Evolutionary conservation across 495 filamentous ascomycete species (phyloP), one percentile per base, ranked within the genome.

Genomic region (Xylaria venustula): DNA sequence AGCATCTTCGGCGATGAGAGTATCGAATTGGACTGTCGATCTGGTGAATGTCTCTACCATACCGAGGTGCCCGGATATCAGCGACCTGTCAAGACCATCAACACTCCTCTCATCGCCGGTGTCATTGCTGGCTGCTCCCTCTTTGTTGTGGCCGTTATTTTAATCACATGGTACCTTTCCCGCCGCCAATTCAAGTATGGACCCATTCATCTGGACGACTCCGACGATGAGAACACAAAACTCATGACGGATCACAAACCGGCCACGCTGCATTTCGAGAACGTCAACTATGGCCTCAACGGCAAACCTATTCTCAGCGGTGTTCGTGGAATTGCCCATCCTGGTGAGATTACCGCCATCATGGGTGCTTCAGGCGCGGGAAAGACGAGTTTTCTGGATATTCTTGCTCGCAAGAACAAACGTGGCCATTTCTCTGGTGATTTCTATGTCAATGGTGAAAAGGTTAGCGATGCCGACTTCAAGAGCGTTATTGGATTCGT

Each of bases 281-380:
- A 95, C 62, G 90, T 98, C 0, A 88, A 87, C 0, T 98, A 98
- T 67, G 78, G 83, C 26, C 76, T 98, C 6, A 94, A 93, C 67
- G 91, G 90, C 7, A 97, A 90, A 74, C 79, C 90, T 61, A 97
- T 99, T 58, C 81, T 99, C 0, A 82, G 83, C 6, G 86, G 83
- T 30, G 87, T 99, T 40, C 87, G 85, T 60, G 94, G 94, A 45
- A 87, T 90, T 32, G 92, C 93, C 12, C 87, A 89, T 64, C 90
- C 93, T 1, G 94, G 94, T 0, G 90, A 98, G 66, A 83, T 99
- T 7, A 90, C 94, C 67, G 94, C 94, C 22, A 97, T 99, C 70
- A 98, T 99, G 93, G 94, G 94, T 40, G 92, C 94, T 11, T 98
- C 95, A 3, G 94, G 94, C 8, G 94, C 94, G 23, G 94, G 94